phyloP scores from a whole-genome alignment of 345 rosid genomes.

The Leavenworthia alabamica region DNA sequence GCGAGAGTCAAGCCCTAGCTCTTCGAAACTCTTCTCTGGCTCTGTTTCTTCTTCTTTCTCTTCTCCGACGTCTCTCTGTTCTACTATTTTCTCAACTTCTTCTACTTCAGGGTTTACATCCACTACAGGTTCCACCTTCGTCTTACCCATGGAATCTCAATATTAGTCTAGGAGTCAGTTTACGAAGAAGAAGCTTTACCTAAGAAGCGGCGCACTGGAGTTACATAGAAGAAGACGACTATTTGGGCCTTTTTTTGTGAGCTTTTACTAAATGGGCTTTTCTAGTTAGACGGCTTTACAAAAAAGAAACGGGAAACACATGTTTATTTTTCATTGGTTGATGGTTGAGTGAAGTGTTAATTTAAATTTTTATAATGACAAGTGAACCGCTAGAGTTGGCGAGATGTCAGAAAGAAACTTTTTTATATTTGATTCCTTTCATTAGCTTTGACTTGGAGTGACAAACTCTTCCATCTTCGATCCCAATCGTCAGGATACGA shows the following conservation, averaged over 20 bases:
- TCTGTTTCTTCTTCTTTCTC: constrained; percentile 17
- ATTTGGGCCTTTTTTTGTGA: constrained; percentile 1
- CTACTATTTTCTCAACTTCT: constrained; percentile 8
- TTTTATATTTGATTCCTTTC: too few species aligned
- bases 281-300: constrained; percentile 9
- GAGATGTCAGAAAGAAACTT: too few species aligned
- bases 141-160: constrained; percentile 11
- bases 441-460: constrained; percentile 14
- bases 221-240: not conserved
- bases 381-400: too few species aligned
- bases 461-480: constrained; percentile 4
- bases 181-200: not conserved
- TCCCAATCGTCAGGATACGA: not conserved
- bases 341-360: not conserved
- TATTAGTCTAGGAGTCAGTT: not conserved
- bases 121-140: constrained; percentile 9
- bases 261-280: not conserved
- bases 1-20: constrained; percentile 71
- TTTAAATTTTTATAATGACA: too few species aligned
- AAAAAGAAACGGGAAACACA: too few species aligned
- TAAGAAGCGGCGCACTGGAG: constrained; percentile 3
- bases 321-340: too few species aligned
- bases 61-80: constrained; percentile 12
- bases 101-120: constrained; percentile 8
- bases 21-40: constrained; percentile 59